Conservation (phyloP, 148 eudicot genomes). For the Spergularia marina region DNA sequence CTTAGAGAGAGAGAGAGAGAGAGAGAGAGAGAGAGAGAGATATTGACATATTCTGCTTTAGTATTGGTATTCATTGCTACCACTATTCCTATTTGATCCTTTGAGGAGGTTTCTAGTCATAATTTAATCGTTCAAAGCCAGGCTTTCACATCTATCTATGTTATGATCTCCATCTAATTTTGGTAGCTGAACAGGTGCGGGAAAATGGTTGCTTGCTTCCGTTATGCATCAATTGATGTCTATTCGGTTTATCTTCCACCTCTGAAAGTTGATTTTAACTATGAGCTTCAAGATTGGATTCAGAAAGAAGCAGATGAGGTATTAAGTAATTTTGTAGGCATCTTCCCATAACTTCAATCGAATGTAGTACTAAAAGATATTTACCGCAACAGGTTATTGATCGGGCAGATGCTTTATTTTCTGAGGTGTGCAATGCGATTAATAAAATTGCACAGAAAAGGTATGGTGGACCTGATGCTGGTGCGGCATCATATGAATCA, state of each 20-base stretch:
- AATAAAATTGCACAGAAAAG: conserved; percentile 53
- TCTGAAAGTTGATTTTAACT: conserved; percentile 67
- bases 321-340: background rate
- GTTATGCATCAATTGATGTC: conserved; percentile 96
- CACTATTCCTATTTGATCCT: no score
- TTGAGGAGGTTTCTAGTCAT: background rate
- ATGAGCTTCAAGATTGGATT: conserved; percentile 76
- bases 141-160: background rate
- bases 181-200: conserved; percentile 59
- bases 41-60: background rate
- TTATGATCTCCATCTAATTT: conserved; percentile 2
- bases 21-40: background rate
- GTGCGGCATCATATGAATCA: conserved; percentile 34
- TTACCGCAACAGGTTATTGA: conserved; percentile 53
- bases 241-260: conserved; percentile 94
- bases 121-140: background rate
- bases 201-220: conserved; percentile 98
- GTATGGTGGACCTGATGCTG: conserved; percentile 35
- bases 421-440: conserved; percentile 73
- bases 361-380: conserved; percentile 1
- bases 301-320: conserved; percentile 84
- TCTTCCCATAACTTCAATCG: background rate
- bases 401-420: conserved; percentile 66
- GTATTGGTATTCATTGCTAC: background rate
- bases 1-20: background rate